phyloP scores from a whole-genome alignment of 768 basidiomycete species.

The Boletus pseudopeckii region DNA sequence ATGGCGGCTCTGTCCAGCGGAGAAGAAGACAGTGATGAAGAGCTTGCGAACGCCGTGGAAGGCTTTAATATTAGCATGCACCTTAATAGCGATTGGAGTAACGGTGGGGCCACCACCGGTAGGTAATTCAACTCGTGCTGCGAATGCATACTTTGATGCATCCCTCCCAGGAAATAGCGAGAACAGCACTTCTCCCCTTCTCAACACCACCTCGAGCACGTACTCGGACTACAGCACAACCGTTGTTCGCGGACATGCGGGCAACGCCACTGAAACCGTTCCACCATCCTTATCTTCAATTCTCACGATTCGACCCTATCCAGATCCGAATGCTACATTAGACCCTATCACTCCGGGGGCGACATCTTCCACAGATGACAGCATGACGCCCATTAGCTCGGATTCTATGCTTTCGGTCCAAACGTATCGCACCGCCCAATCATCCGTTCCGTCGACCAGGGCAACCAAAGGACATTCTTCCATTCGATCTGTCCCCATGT shows the following conservation, averaged over 20 bases:
- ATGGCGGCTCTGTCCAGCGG: constrained; percentile 35
- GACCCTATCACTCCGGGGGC: constrained; percentile 40
- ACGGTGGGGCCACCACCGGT: constrained; percentile 35
- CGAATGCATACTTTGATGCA: constrained; percentile 12
- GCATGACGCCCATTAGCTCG: constrained; percentile 38
- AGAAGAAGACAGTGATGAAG: constrained; percentile 62
- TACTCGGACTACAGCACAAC: constrained; percentile 68
- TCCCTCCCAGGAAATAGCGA: constrained; percentile 32
- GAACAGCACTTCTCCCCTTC: constrained; percentile 53
- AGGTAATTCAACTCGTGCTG: constrained; percentile 5
- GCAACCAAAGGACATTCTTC: constrained; percentile 81
- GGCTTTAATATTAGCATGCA: constrained; percentile 47
- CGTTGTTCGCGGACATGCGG: constrained; percentile 53
- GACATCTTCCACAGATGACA: constrained; percentile 25
- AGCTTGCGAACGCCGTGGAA: constrained; percentile 59
- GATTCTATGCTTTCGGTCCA: constrained; percentile 55
- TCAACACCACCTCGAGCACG: constrained; percentile 42
- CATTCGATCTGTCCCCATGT: constrained; percentile 50
- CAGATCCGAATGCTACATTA: constrained; percentile 46
- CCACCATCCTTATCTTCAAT: constrained; percentile 66
- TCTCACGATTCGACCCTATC: constrained; percentile 61
- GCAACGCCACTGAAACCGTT: constrained; percentile 36
- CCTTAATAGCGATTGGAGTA: constrained; percentile 46
- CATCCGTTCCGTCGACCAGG: constrained; percentile 45
- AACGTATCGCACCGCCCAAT: constrained; percentile 60